Percentiles rank a stretch among this genome's conserved stretches.
These are phyloP conservation scores for Schizosaccharomyces cryophilus DNA, from an alignment of 805 yeast genomes.

Conservation along the genomic window DNA sequence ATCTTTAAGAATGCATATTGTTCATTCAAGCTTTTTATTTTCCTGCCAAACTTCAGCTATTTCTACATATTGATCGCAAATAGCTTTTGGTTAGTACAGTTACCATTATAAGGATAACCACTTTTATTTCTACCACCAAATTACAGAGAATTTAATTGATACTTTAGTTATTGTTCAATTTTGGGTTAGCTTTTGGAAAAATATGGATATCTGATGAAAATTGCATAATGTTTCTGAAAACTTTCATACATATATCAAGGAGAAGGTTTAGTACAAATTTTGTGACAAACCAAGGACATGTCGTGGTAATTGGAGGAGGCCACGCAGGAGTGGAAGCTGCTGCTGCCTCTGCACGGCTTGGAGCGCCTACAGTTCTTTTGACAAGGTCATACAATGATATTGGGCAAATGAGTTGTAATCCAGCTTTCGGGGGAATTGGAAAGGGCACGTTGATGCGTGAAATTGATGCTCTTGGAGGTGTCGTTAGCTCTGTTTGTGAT, in stretches of 20 bases:
- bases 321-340: conserved; percentile 99
- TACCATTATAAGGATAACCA: no score
- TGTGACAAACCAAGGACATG: conserved; percentile 13
- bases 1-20: no score
- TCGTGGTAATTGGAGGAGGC: conserved; percentile 86
- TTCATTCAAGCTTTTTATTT: no score
- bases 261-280: not conserved
- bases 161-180: no score
- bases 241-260: not conserved
- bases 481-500: conserved; percentile 67
- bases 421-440: conserved; percentile 95
- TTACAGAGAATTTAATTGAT: no score
- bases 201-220: no score
- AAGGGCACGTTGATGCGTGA: conserved; percentile 82
- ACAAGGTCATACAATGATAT: conserved; percentile 56
- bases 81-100: no score
- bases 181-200: no score
- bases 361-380: conserved; percentile 41
- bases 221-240: not conserved
- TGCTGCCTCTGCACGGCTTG: conserved; percentile 70
- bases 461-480: conserved; percentile 91
- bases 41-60: no score
- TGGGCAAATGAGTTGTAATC: conserved; percentile 92
- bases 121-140: no score
- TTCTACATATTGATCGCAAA: no score